phyloP scores from a whole-genome alignment of 2,329 filamentous ascomycete genomes.

The Eutypa lata region DNA sequence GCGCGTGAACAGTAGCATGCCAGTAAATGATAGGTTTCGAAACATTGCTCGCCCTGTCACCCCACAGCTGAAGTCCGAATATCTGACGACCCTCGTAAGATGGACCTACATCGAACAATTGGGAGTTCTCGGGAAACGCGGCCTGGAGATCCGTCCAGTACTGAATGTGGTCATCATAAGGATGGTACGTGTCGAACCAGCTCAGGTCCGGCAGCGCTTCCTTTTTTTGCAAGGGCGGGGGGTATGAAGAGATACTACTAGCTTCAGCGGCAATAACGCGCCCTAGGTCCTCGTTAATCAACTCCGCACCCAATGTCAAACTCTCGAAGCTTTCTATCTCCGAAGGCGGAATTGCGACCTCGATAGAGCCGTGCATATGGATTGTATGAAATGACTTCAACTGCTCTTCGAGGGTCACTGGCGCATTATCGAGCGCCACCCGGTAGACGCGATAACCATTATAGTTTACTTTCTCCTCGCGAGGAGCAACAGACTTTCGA shows the following conservation, averaged over 20 bases:
- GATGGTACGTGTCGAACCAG: conserved; percentile 50
- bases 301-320: not conserved
- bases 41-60: conserved; percentile 26
- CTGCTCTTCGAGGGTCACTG: not conserved
- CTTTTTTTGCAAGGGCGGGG: not conserved
- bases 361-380: not conserved
- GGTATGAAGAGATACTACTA: not conserved
- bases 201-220: not conserved
- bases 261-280: not conserved
- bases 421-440: not conserved
- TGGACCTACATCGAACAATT: conserved; percentile 42
- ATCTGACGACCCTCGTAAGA: conserved; percentile 50
- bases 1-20: conserved; percentile 51
- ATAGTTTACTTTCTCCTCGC: not conserved
- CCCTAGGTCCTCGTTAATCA: not conserved
- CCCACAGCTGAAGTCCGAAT: conserved; percentile 53
- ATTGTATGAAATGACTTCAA: not conserved
- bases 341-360: not conserved
- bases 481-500: not conserved
- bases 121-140: conserved; percentile 41
- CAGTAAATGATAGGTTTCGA: conserved; percentile 45
- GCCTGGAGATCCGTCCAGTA: conserved; percentile 42
- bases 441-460: not conserved
- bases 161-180: conserved; percentile 46
- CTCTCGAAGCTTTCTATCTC: not conserved